Percentiles rank a stretch among this genome's conserved stretches.
Evolutionary conservation across 163 green algal genomes (phyloP).

Genomic region (Coccomyxa subellipsoidea): DNA sequence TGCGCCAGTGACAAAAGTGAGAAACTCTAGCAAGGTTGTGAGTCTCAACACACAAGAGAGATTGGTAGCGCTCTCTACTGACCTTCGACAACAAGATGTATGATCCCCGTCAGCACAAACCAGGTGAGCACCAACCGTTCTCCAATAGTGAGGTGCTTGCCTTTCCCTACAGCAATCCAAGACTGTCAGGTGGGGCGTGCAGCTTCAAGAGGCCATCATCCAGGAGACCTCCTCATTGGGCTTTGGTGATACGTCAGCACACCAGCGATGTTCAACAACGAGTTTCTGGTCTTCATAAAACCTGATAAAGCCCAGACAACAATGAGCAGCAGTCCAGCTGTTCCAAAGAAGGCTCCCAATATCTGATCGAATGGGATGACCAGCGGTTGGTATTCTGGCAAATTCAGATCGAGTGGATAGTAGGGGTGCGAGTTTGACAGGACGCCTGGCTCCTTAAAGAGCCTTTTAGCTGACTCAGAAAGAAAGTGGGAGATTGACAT

Average conservation of each 20-base stretch:
- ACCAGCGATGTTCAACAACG: no score
- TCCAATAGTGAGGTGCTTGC: conserved; percentile 32
- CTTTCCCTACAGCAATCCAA: conserved; percentile 22
- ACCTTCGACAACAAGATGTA: conserved; percentile 89
- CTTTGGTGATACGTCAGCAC: no score
- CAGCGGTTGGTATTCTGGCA: conserved; percentile 61
- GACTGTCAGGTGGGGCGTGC: no score
- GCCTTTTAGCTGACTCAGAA: not conserved
- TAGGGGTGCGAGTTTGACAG: conserved; percentile 60
- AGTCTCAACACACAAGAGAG: not conserved
- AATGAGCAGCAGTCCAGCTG: conserved; percentile 38
- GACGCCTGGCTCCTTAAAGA: not conserved
- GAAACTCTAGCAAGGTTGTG: not conserved
- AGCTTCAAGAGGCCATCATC: no score
- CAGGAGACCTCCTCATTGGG: no score
- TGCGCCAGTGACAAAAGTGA: no score
- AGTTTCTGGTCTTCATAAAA: conserved; percentile 24
- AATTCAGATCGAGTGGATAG: conserved; percentile 47
- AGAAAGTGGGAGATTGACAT: not conserved
- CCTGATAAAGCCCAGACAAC: conserved; percentile 56
- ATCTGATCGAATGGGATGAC: conserved; percentile 57
- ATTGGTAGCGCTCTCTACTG: not conserved
- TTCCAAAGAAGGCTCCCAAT: conserved; percentile 65
- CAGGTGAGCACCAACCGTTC: conserved; percentile 59
- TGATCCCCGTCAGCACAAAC: conserved; percentile 72